Base-by-base conservation (phyloP, 805 yeast species). In the Lipomyces sp. region DNA sequence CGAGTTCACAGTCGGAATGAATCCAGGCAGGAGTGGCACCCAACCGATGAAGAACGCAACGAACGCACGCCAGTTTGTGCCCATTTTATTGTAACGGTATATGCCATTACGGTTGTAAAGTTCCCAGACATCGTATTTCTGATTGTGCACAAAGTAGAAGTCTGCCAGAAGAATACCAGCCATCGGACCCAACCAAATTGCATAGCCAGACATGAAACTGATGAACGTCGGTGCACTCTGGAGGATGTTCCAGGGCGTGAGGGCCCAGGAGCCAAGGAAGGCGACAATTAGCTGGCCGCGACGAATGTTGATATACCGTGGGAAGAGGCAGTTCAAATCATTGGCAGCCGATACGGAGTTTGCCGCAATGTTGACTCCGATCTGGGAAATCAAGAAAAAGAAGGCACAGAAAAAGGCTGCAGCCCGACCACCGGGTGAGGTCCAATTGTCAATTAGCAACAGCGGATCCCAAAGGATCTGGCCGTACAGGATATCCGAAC, bases 311-410 rank as follows among this genome's bases (percentile, higher is more conserved):
- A 83, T 70, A 74, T 76, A 82, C 51, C 79, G 77, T 2, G 86
- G 86, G 61, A 81, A 74, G 71, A 82, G 72, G 0, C 63, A 63
- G 57, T 69, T 60, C 11, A 64, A 24, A 62, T 79, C 82, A 6
- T 80, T 80, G 57, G 80, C 81, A 62, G 79, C 77, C 3, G 80
- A 77, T 53, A 79, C 76, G 32, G 81, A 80, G 72, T 79, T 79
- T 55, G 81, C 81, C 5, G 89, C 82, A 65, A 89, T 85, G 73
- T 89, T 89, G 5, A 90, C 87, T 74, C 92, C 92, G 66, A 89
- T 76, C 79, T 88, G 92, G 58, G 90, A 90, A 65, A 88, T 76
- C 6, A 87, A 85, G 75, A 89, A 88, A 0, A 86, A 59, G 55
- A 69, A 63, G 3, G 67, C 73, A 35, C 63, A 63, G 69, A 70